Evolutionary conservation across 257 asterid species (phyloP).

Genomic region (Solanum pennellii): DNA sequence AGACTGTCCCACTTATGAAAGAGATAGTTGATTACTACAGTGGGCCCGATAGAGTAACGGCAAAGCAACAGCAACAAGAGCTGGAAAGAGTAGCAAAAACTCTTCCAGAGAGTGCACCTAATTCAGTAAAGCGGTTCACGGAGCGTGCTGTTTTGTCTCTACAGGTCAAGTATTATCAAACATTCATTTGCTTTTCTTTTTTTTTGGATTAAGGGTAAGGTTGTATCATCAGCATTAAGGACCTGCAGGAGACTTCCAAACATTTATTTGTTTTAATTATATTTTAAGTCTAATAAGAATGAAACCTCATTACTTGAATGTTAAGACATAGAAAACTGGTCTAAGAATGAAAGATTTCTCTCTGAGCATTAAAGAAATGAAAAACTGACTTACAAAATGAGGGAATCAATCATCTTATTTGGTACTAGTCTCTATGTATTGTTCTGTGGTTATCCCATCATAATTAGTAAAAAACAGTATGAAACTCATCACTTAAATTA

Average conservation of each 20-base stretch:
- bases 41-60: constrained; percentile 86
- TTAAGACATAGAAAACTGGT: not conserved
- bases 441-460: not conserved
- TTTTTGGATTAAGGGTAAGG: no score
- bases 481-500: not conserved
- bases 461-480: not conserved
- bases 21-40: constrained; percentile 61
- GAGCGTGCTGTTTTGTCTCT: constrained; percentile 73
- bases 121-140: constrained; percentile 61
- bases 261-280: not conserved
- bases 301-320: not conserved
- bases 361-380: not conserved
- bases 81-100: constrained; percentile 75
- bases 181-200: not conserved
- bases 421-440: not conserved
- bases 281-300: not conserved
- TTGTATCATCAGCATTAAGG: no score
- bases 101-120: constrained; percentile 65
- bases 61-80: constrained; percentile 68
- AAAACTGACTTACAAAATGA: not conserved
- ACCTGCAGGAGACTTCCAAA: not conserved
- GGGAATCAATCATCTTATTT: not conserved
- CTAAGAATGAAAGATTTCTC: not conserved
- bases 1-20: constrained; percentile 62
- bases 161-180: constrained; percentile 40